Evolutionary conservation across 768 basidiomycete species (phyloP).

Genomic region (Pleurotus ostreatus): DNA sequence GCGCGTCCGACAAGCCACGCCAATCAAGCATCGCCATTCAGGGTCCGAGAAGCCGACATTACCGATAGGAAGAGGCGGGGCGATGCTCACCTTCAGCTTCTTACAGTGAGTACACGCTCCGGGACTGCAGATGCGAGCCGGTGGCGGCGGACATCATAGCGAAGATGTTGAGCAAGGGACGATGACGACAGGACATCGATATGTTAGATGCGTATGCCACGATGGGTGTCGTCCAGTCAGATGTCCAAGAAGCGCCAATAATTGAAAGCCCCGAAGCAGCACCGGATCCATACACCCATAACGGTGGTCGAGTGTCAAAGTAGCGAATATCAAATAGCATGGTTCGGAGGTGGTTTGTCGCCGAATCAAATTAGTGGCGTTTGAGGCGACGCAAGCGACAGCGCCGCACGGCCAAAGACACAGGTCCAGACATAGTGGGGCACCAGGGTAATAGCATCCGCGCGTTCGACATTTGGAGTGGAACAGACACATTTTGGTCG

Average conservation of each 20-base stretch:
- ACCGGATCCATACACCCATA: background rate
- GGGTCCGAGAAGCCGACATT: constrained; percentile 11
- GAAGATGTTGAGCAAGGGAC: no score
- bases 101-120: constrained; percentile 87
- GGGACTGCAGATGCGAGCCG: constrained; percentile 38
- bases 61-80: constrained; percentile 11
- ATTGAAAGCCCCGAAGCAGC: no score
- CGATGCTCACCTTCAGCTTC: constrained; percentile 68
- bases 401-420: background rate
- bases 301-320: background rate
- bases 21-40: background rate
- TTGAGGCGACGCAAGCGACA: background rate
- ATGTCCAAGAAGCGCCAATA: no score
- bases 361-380: constrained; percentile 1
- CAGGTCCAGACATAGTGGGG: no score
- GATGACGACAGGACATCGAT: no score
- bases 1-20: background rate
- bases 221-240: no score
- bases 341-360: constrained; percentile 8
- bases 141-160: no score
- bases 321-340: no score
- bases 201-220: no score
- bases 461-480: no score
- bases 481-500: no score
- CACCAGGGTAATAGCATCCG: no score